phyloP scores from a whole-genome alignment of 805 yeast genomes.

The Sungouiella thailandica region DNA sequence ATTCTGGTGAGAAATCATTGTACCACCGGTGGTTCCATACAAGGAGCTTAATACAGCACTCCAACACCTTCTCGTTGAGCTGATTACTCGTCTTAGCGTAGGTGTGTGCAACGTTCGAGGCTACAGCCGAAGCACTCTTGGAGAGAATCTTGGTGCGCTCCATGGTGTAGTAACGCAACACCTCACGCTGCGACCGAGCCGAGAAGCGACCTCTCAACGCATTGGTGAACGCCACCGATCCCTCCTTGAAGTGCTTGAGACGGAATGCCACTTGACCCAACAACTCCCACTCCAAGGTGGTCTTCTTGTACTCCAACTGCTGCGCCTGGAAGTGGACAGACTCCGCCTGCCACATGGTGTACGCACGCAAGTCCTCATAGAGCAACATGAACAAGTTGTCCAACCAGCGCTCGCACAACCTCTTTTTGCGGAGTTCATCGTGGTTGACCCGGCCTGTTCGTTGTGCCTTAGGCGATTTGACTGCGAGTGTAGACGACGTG shows the following conservation, averaged over 20 bases:
- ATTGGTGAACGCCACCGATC: constrained; percentile 73
- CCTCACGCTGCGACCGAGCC: constrained; percentile 68
- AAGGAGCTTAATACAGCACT: constrained; percentile 65
- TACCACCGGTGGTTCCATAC: constrained; percentile 99
- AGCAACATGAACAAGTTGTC: constrained; percentile 65
- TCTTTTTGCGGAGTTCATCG: constrained; percentile 52
- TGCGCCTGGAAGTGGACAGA: constrained; percentile 84
- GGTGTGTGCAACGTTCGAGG: constrained; percentile 22
- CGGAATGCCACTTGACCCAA: constrained; percentile 83
- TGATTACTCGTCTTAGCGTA: constrained; percentile 36
- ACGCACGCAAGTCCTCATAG: constrained; percentile 71
- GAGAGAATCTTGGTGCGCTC: constrained; percentile 39
- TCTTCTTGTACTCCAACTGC: constrained; percentile 69
- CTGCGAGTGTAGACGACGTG: constrained; percentile 33
- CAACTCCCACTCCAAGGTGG: constrained; percentile 88
- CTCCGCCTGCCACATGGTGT: constrained; percentile 93
- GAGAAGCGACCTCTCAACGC: constrained; percentile 75
- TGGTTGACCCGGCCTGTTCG: constrained; percentile 2
- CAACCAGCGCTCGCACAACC: constrained; percentile 71
- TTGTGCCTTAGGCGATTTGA: constrained; percentile 32
- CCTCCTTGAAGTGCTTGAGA: constrained; percentile 81
- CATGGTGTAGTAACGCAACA: constrained; percentile 59
- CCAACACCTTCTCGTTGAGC: constrained; percentile 56
- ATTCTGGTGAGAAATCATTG: constrained; percentile 74
- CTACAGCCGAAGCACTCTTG: constrained; percentile 12